Evolutionary conservation across 2,329 filamentous ascomycete species (phyloP), one percentile per base, ranked within the genome.

Genomic region (Pseudocercospora cruenta): DNA sequence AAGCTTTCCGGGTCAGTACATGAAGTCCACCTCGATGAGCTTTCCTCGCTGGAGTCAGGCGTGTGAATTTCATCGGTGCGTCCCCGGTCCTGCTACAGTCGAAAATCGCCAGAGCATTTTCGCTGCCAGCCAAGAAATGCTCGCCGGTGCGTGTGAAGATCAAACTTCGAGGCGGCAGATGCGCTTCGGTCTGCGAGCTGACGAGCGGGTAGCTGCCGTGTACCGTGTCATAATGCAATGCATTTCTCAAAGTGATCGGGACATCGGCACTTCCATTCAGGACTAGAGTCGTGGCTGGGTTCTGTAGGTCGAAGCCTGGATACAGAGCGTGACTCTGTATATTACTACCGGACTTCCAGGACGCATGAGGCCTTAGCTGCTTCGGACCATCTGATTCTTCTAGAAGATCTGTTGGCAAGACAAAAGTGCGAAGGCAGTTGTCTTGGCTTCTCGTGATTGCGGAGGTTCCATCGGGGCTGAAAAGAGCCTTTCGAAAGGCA

Each of bases 51-150:
- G 19, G 85, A 85, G 2, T 78, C 78, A 72, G 62, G 33, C 59
- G 66, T 69, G 81, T 76, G 58, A 76, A 78, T 1, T 76, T 72
- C 1, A 83, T 65, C 0, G 87, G 87, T 0, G 80, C 82, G 26
- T 82, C 77, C 2, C 82, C 80, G 4, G 81, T 73, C 9, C 84
- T 78, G 4, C 79, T 78, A 26, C 86, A 72, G 74, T 90, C 86
- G 71, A 89, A 90, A 16, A 84, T 73, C 51, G 84, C 82, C 54
- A 90, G 82, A 10, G 81, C 71, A 66, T 83, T 84, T 45, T 83
- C 79, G 2, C 81, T 81, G n/a, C 87, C 87, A 4, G 86, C 85
- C 59, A 89, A 76, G 75, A 90, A 89, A 65, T 78, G 77, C 0
- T 78, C 79, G 9, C 84, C 84, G 8, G 80, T 76, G 3, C 78